Evolutionary conservation across 31 red algal species (phyloP), one percentile per base, ranked within the genome.

Genomic region (Porphyra umbilicalis): DNA sequence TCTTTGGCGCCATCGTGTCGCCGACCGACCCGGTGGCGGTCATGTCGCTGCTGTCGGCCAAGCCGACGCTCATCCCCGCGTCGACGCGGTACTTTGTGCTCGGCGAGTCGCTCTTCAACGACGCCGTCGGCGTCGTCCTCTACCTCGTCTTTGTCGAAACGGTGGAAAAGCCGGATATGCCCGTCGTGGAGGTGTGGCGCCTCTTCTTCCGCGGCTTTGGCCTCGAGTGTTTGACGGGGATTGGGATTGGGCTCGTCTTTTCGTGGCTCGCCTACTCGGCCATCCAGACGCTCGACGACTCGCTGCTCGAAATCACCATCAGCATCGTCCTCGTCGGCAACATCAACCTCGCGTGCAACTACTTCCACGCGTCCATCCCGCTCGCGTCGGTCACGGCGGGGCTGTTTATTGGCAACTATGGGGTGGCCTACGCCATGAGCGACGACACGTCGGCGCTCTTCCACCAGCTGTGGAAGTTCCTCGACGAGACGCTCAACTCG

Each of bases 21-120:
- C 97, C 97, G 32, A 99, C 97, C 39, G 97, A 99, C 82, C 93
- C 97, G 16, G 93, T 99, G 44, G 94, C 97, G 18, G 90, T 95
- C 44, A 93, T 91, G 57, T 93, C 91, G 39, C 90, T 99, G 79
- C 79, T 99, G 78, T 87, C 91, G 6, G 83, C 89, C 76, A 95
- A 95, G 76, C 93, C 88, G 10, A 84, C 85, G 46, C 83, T 95
- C 78, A 79, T 99, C 7, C 94, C 97, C 8, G 83, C 83, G n/a
- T 93, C 91, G 42, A 93, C 93, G n/a, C 87, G 85, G 10, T 99
- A 93, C 82, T 93, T 95, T 88, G 92, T 99, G 32, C 79, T 94
- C 31, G 88, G 97, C 77, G 97, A 99, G 83, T 88, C 92, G 37
- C 88, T 99, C 9, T 92, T 99, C 85, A 99, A 99, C 89, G 97